These are phyloP conservation scores for Pleurotus tuoliensis DNA, from an alignment of 768 basidiomycete species.

Conservation along the genomic window DNA sequence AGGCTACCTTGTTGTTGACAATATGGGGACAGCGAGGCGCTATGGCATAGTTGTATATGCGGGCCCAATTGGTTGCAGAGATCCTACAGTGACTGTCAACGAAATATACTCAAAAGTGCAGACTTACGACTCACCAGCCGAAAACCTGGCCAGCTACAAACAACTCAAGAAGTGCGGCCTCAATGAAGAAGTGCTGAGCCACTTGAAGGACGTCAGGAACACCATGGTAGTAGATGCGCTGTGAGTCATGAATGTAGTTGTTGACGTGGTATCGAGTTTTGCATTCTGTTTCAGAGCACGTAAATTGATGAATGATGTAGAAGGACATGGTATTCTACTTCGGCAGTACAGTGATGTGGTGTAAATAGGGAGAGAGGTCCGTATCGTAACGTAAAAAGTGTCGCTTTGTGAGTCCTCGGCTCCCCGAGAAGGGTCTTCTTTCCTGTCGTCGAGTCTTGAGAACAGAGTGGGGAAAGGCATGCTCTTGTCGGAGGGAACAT, in stretches of 20 bases:
- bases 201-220: slow-evolving; percentile 22
- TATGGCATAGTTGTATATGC: slow-evolving; percentile 17
- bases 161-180: slow-evolving; percentile 14
- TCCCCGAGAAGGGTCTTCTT: neutral
- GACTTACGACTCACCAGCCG: slow-evolving; percentile 11
- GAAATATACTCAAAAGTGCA: neutral
- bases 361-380: slow-evolving; percentile 20
- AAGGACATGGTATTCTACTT: neutral
- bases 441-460: neutral
- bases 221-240: slow-evolving; percentile 19
- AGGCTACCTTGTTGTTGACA: neutral
- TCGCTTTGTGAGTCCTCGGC: slow-evolving; percentile 10
- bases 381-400: slow-evolving; percentile 16
- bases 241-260: slow-evolving; percentile 14
- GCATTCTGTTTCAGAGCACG: slow-evolving; percentile 11
- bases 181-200: slow-evolving; percentile 25
- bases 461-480: neutral
- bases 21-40: slow-evolving; percentile 4
- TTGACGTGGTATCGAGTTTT: slow-evolving; percentile 23
- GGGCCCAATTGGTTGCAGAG: slow-evolving; percentile 17
- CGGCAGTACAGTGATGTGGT: slow-evolving; percentile 22
- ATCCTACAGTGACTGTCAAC: slow-evolving; percentile 10
- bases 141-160: slow-evolving; percentile 14
- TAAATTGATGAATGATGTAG: neutral
- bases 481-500: neutral